Evolutionary conservation across 2,329 filamentous ascomycete species (phyloP), one percentile per base, ranked within the genome.

Genomic region (Alternaria dauci): DNA sequence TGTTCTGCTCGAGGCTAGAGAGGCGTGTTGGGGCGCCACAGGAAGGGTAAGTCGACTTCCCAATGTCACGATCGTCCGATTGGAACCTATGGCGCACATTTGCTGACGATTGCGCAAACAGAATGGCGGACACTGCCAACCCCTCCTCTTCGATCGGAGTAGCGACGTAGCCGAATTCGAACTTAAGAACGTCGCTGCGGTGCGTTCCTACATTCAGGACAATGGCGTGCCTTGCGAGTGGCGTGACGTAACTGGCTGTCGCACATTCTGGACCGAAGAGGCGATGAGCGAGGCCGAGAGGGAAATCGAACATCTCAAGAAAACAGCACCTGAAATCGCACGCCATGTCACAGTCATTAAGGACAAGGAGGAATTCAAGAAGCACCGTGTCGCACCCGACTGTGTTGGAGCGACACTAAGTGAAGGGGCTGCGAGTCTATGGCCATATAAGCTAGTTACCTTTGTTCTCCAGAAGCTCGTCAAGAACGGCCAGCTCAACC

Each of bases 401-500:
- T 89, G 88, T 7, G 73, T 84, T 8, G 91, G 89, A 2, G 90
- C 88, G 6, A 83, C 93, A 4, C 80, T 89, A 16, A 89, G 89
- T 62, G 80, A 81, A 41, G 80, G 86, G 42, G 91, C 91, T 0
- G 91, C 88, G 0, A 88, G 87, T 67, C 75, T 92, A 46, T 94
- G 91, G 91, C 93, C 93, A 0, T 96, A 96, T 78, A 96, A 95
- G 79, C 85, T 96, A 18, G 88, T 96, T 2, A 82, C 88, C 1
- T 90, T 88, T 78, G 83, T 94, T 0, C 80, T 96, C 1, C 87
- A 91, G 72, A 77, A 81, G 8, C 83, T 92, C 0, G 70, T 85
- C 8, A 78, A 81, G 18, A 75, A 76, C 2, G 78, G 74, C 2
- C 75, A 72, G 9, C 88, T 93, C 71, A 93, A 93, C 70, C 81